Evolutionary conservation across 495 filamentous ascomycete species (phyloP).

Genomic region (Penicillium macrosclerotiorum): DNA sequence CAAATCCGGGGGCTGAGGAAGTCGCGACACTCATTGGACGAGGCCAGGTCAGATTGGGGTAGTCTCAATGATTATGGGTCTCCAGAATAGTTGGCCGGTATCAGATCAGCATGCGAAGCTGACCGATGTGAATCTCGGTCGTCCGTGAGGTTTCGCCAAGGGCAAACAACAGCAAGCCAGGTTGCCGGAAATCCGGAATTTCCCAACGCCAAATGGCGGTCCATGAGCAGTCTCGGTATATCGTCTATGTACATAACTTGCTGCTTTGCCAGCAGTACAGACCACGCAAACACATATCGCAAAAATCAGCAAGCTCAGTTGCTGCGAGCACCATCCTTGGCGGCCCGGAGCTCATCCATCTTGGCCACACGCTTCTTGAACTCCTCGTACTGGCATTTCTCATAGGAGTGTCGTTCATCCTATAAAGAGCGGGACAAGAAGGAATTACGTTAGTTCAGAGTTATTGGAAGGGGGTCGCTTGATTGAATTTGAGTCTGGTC

Average conservation of each 20-base stretch:
- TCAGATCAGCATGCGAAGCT: too few relatives aligned
- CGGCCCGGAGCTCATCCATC: conserved; percentile 92
- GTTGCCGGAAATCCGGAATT: not conserved
- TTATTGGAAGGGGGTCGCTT: not conserved
- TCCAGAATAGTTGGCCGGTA: too few relatives aligned
- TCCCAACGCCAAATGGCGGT: conserved; percentile 40
- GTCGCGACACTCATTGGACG: too few relatives aligned
- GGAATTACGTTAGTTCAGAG: too few relatives aligned
- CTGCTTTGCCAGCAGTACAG: conserved; percentile 29
- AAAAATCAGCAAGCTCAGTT: conserved; percentile 57
- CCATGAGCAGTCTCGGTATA: conserved; percentile 42
- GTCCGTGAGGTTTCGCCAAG: not conserved
- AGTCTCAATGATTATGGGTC: too few relatives aligned
- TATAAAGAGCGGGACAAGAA: conserved; percentile 30
- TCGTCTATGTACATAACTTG: conserved; percentile 48
- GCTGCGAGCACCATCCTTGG: conserved; percentile 83
- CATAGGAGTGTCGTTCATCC: conserved; percentile 95
- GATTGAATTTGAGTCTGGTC: not conserved
- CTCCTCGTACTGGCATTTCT: conserved; percentile 98
- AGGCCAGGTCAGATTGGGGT: too few relatives aligned
- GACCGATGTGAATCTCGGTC: too few relatives aligned
- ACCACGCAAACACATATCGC: conserved; percentile 14
- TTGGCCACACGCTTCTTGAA: conserved; percentile 98
- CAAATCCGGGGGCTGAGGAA: too few relatives aligned
- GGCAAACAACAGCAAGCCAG: not conserved